phyloP scores from a whole-genome alignment of 2,329 filamentous ascomycete genomes.

The Pseudogymnoascus sp. region DNA sequence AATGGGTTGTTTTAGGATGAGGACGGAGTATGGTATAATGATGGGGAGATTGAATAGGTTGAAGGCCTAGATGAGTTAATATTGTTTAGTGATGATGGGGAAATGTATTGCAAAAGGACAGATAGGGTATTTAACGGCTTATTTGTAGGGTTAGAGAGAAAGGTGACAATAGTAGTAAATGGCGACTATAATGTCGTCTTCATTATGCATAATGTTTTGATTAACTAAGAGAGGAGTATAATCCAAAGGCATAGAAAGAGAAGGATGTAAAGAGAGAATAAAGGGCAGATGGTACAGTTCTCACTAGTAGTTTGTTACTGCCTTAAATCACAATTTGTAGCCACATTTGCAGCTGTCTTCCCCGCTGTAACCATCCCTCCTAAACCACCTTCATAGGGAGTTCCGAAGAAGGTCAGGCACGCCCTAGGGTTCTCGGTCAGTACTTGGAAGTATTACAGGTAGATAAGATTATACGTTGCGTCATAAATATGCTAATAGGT shows the following conservation, averaged over 20 bases:
- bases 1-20: no score
- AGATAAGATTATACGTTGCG: neutral
- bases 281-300: no score
- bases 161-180: neutral
- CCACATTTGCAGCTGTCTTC: constrained; percentile 16
- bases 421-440: constrained; percentile 18
- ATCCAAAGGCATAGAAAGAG: no score
- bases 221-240: neutral
- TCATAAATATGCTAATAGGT: constrained; percentile 13
- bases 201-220: neutral
- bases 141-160: neutral
- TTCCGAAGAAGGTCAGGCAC: constrained; percentile 24
- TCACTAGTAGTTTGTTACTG: no score
- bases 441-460: neutral
- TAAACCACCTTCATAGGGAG: constrained; percentile 21
- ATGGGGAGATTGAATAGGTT: neutral
- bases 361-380: constrained; percentile 19
- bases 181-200: neutral
- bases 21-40: no score
- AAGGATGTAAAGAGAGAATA: no score
- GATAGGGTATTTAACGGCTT: neutral
- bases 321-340: no score
- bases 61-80: neutral
- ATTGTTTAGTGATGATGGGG: neutral
- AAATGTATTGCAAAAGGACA: no score